phyloP scores from a whole-genome alignment of 2,329 filamentous ascomycete species.

The Hypoxylon sp. region DNA sequence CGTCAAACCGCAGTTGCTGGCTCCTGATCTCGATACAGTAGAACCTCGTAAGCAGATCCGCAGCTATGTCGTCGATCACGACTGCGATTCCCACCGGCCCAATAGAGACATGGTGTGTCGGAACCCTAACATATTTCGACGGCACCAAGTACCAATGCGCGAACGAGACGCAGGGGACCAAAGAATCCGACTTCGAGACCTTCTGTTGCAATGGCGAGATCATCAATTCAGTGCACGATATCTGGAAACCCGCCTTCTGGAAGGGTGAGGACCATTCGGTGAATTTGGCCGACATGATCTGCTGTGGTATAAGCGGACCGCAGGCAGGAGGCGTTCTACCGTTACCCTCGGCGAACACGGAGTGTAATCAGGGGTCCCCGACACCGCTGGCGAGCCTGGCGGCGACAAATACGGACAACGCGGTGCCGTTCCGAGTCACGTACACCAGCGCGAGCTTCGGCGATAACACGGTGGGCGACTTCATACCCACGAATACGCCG shows the following conservation, averaged over 20 bases:
- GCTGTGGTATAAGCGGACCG: conserved; percentile 29
- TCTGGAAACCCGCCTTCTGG: conserved; percentile 17
- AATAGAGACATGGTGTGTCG: conserved; percentile 34
- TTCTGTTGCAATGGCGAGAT: conserved; percentile 43
- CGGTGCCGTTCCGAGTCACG: conserved; percentile 30
- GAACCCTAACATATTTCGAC: not conserved
- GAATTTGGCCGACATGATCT: conserved; percentile 38
- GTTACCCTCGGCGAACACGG: conserved; percentile 21
- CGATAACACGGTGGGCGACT: conserved; percentile 29
- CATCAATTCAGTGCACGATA: conserved; percentile 26
- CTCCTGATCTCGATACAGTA: not conserved
- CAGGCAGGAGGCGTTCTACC: conserved; percentile 25
- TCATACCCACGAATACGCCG: conserved; percentile 30
- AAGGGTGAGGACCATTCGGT: conserved; percentile 14
- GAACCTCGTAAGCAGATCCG: conserved; percentile 3
- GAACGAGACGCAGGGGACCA: conserved; percentile 20
- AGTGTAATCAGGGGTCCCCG: conserved; percentile 29
- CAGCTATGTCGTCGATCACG: conserved; percentile 37
- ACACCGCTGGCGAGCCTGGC: conserved; percentile 40
- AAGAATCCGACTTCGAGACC: conserved; percentile 37
- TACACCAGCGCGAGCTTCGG: conserved; percentile 38
- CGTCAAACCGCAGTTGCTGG: not conserved
- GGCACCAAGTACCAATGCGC: conserved; percentile 30
- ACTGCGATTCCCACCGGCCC: conserved; percentile 35
- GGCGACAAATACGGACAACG: conserved; percentile 38